Evolutionary conservation across 176 grass and related monocot genomes (phyloP).

Genomic region (Oryza coarctata): DNA sequence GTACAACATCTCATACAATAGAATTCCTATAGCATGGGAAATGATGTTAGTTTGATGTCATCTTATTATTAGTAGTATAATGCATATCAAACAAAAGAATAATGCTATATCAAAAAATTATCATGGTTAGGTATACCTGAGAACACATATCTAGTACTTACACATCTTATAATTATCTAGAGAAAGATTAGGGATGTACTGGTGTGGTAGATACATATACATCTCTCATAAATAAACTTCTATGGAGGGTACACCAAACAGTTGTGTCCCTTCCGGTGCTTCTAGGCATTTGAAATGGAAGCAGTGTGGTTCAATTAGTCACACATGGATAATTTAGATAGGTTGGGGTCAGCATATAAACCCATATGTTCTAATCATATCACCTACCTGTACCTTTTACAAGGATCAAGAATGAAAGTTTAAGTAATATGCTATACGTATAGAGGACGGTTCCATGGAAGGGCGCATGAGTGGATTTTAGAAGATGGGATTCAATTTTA

Average conservation of each 20-base stretch:
- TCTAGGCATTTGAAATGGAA: too few relatives aligned
- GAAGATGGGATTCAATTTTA: not conserved
- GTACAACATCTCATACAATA: slow-evolving; percentile 98
- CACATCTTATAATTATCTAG: slow-evolving; percentile 17
- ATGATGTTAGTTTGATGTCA: slow-evolving; percentile 29
- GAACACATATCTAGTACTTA: slow-evolving; percentile 16
- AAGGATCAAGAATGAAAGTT: not conserved
- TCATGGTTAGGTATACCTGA: not conserved
- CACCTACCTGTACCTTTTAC: too few relatives aligned
- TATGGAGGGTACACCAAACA: too few relatives aligned
- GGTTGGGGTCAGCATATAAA: too few relatives aligned
- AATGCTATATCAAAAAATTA: not conserved
- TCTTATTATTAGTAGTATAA: slow-evolving; percentile 10
- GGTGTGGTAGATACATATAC: not conserved
- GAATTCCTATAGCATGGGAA: slow-evolving; percentile 67
- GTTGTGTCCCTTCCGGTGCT: too few relatives aligned
- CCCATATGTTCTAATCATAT: too few relatives aligned
- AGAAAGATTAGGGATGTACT: not conserved
- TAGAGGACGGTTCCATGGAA: not conserved
- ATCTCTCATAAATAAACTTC: not conserved
- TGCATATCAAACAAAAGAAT: not conserved
- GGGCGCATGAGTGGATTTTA: not conserved
- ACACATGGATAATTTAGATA: too few relatives aligned
- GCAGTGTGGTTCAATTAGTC: too few relatives aligned
- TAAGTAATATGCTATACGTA: too few relatives aligned